Percentiles rank a stretch among this genome's conserved stretches.
Conservation (phyloP, 768 basidiomycete genomes). For the Artomyces pyxidatus region DNA sequence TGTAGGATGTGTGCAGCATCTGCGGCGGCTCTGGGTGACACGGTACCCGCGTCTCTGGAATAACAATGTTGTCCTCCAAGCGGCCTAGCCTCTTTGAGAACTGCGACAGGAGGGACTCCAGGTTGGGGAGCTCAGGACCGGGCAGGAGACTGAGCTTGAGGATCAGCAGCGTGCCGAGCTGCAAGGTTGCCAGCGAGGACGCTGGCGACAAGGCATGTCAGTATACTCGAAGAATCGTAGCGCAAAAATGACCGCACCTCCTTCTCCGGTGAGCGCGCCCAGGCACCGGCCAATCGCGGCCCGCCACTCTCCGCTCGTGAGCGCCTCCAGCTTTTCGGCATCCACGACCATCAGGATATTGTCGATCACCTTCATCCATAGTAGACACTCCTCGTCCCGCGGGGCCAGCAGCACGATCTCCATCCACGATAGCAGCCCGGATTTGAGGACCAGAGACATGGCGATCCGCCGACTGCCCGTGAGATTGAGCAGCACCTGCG, state of each 20-base stretch:
- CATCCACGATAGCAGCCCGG: conserved; percentile 73
- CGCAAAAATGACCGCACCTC: conserved; percentile 10
- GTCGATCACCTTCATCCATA: conserved; percentile 60
- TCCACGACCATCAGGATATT: conserved; percentile 51
- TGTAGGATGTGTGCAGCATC: conserved; percentile 11
- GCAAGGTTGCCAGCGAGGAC: not conserved
- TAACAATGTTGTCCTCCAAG: not conserved
- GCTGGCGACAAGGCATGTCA: not conserved
- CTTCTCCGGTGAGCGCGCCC: conserved; percentile 28
- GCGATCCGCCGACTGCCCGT: conserved; percentile 64
- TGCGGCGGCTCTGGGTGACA: conserved; percentile 1
- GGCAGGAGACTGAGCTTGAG: not conserved
- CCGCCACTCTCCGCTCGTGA: conserved; percentile 56
- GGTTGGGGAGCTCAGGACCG: not conserved
- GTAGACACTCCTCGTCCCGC: conserved; percentile 34
- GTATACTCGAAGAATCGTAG: not conserved
- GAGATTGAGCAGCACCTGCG: conserved; percentile 65
- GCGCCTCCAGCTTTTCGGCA: conserved; percentile 39
- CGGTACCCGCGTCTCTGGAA: not conserved
- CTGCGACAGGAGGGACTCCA: not conserved
- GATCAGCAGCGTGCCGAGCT: not conserved
- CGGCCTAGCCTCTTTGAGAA: not conserved
- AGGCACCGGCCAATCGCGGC: conserved; percentile 47
- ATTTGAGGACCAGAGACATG: conserved; percentile 62
- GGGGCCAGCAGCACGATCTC: conserved; percentile 52